Conservation (phyloP, 495 filamentous ascomycete species). For the Physcia stellaris region DNA sequence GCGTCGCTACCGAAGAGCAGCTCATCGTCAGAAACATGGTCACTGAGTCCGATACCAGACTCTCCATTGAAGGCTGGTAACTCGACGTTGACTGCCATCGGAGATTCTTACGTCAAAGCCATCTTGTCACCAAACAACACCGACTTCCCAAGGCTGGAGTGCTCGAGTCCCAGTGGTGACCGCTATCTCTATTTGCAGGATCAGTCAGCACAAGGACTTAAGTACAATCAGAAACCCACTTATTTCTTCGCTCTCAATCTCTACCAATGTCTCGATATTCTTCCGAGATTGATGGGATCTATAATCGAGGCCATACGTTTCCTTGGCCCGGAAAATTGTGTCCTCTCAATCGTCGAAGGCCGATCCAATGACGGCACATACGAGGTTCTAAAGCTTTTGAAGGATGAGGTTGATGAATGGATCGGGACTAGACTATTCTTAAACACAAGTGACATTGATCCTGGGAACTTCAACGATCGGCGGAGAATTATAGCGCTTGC, state of each 20-base stretch:
- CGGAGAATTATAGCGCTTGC: constrained; percentile 28
- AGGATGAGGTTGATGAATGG: constrained; percentile 16
- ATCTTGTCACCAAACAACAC: not conserved
- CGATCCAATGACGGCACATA: constrained; percentile 36
- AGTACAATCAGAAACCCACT: not conserved
- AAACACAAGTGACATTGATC: constrained; percentile 23
- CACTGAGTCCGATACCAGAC: too few relatives aligned
- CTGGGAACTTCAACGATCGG: constrained; percentile 13
- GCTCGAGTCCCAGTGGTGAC: not conserved
- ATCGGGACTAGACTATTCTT: constrained; percentile 25
- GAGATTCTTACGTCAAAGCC: too few relatives aligned
- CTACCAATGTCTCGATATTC: not conserved
- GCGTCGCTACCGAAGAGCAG: too few relatives aligned
- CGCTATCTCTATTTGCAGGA: not conserved
- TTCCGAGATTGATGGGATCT: not conserved
- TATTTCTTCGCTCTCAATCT: constrained; percentile 2
- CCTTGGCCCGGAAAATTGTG: constrained; percentile 31
- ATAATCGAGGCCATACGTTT: constrained; percentile 29
- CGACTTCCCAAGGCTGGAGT: not conserved
- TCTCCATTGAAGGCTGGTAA: too few relatives aligned
- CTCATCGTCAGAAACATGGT: too few relatives aligned
- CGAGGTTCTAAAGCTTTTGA: constrained; percentile 27
- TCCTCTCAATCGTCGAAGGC: constrained; percentile 34
- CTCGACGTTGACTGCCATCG: too few relatives aligned
- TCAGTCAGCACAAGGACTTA: not conserved